Evolutionary conservation across 2,329 filamentous ascomycete genomes (phyloP), one percentile per base, ranked within the genome.

Genomic region (Fusarium mexicanum): DNA sequence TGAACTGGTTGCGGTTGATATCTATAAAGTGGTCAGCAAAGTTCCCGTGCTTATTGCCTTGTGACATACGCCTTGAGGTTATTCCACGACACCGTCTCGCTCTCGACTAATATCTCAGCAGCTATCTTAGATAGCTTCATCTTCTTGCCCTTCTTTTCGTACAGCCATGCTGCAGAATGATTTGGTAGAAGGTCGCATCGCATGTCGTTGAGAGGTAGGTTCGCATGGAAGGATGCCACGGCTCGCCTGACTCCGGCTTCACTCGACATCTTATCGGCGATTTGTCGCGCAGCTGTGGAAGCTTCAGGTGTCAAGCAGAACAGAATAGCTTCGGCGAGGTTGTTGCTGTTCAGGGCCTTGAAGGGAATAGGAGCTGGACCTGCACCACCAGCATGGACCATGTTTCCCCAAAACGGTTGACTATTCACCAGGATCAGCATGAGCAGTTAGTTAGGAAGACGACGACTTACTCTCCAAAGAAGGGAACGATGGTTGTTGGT

Each of bases 401-500:
- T 77, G 3, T 76, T 37, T 18, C 75, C 74, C 75, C 74, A 77
- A 6, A 77, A 76, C 0, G 64, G 72, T 35, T 77, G 72, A 14
- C 65, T 68, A 7, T 10, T 2, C 31, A 10, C 14, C 14, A 3
- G 0, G 22, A 22, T 51, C 22, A 51, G 11, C 5, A 7, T 18
- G 11, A 24, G 16, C 22, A 17, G 0, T 4, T 1, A 17, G 11
- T 9, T 13, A 3, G 8, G 4, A 2, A 0, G 3, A 5, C 0
- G 3, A 18, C 6, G 11, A 20, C 72, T 24, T 37, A 71, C 73
- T 79, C 74, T 26, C 92, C 92, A 73, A 94, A 94, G 82, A 94
- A 94, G 0, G 92, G 92, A 1, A 94, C 91, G 35, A 94, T 88
- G 84, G 93, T 90, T 1, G 90, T 93, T 0, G 92, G 92, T 74